Base-by-base conservation (phyloP, 768 basidiomycete genomes). In the Lactifluus hygrophoroides region DNA sequence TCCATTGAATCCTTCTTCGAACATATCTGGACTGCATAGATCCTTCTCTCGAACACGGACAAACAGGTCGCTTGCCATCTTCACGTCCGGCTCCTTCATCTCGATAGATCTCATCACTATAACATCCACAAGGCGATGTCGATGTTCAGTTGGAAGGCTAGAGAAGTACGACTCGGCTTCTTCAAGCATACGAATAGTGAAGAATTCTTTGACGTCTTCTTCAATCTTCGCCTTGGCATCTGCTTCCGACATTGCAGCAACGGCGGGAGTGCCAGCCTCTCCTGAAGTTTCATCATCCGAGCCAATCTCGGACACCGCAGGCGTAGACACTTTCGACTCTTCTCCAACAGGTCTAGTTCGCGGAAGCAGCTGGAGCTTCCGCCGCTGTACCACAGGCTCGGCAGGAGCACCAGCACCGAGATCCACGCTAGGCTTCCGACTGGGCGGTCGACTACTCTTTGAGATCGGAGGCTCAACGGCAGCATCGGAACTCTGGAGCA, bases 131-230 rank as follows among this genome's bases (percentile, higher is more conserved):
- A 98, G 80, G 21, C 72, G 72, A 56, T 71, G 72, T 38, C 86
- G 85, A 65, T 86, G 79, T 57, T 77, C 77, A 25, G 77, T 70
- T 6, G 91, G 85, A 27, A 97, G 76, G 19, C 76, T 79, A 50
- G 80, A 77, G 74, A 95, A 93, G 76, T 94, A 94, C 25, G 80
- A 80, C 64, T 91, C 91, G 13, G 90, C 93, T 70, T 96, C 94
- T 34, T 86, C 85, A 56, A 96, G 70, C 67, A 85, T 88, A 64
- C 90, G 86, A 65, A 90, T 83, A 63, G 77, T 81, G 71, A 86
- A 93, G 76, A 92, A 88, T 75, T 97, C 92, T 72, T 90, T 91
- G 56, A 76, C 73, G 65, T 94, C 90, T 65, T 92, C 86, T 14
- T 75, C 77, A 65, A 95, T 86, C 77, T 86, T 88, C 69, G 82